Evolutionary conservation across 2,329 filamentous ascomycete species (phyloP), one percentile per base, ranked within the genome.

Genomic region (Cercospora sesami): DNA sequence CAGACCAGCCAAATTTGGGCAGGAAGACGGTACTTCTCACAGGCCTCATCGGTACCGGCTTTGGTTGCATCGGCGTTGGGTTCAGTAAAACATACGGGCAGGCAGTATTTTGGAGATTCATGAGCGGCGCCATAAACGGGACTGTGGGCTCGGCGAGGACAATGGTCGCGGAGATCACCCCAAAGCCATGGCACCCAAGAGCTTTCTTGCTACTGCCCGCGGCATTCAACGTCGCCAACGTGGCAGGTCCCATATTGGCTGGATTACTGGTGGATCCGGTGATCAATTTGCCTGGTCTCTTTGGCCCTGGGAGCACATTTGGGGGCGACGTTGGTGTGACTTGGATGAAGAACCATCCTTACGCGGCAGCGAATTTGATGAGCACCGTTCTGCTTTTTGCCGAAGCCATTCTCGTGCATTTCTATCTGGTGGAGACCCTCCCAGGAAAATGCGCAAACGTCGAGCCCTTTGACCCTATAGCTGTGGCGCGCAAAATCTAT

Each of bases 341-440:
- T 68, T 90, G 88, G 88, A 85, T 91, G 81, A 79, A 80, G 42
- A 78, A 79, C 61, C 89, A 89, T 77, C 89, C 88, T 0, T 90
- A 86, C 78, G 87, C 87, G 1, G 78, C 90, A 36, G 87, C 89
- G 0, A 90, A 89, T 73, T 76, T 90, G 1, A 79, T 90, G 53
- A 89, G 87, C 73, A 86, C 84, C 7, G 66, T 85, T 1, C 83
- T 88, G 57, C 83, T 90, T 8, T 79, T 85, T 5, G 74, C 80
- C 8, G 85, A 87, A 8, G 83, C 86, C 1, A 42, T 83, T 1
- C 78, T 86, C 4, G 84, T 89, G 1, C 83, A 88, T 70, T 81
- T 89, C 51, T 85, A 83, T n/a, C 81, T 91, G 1, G 84, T 89
- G 70, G 89, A 90, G 80, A 81, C 79, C 7, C 73, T 81, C 36